phyloP scores from a whole-genome alignment of 305 asterid species.

The Rubia tinctorum region DNA sequence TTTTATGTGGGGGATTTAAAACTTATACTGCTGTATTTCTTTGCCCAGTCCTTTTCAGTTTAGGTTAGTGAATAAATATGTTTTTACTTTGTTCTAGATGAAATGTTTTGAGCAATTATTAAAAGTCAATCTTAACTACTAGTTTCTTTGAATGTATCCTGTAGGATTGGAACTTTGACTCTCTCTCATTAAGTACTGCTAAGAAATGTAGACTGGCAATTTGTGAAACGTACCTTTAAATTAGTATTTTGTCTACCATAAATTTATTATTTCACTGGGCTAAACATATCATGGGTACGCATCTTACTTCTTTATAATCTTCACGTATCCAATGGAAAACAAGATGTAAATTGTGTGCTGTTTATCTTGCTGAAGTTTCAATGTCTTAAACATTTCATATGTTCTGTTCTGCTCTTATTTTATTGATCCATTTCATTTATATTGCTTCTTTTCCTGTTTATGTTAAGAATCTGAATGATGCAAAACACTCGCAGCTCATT shows the following conservation, averaged over 20 bases:
- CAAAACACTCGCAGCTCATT: slow-evolving; percentile 71
- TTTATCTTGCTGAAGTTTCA: background rate
- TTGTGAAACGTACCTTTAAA: background rate
- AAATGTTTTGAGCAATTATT: background rate
- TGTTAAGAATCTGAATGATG: background rate
- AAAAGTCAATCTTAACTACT: background rate
- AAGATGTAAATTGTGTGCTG: background rate
- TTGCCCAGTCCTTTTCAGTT: slow-evolving; percentile 86
- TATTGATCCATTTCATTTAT: background rate
- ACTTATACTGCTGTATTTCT: slow-evolving; percentile 61
- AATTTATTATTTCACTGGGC: background rate
- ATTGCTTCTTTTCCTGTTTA: background rate
- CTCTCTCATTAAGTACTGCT: background rate
- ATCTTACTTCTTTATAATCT: background rate
- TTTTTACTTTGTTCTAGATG: background rate
- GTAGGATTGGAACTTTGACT: background rate
- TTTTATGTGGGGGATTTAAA: slow-evolving; percentile 78
- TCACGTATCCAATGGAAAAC: background rate
- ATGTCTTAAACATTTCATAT: background rate
- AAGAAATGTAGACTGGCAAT: background rate
- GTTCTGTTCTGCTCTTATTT: background rate
- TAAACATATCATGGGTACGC: background rate
- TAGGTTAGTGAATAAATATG: slow-evolving; percentile 47
- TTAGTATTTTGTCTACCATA: background rate
- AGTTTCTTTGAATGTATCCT: background rate